Percentiles rank a stretch among this genome's conserved stretches.
phyloP scores from a whole-genome alignment of 768 basidiomycete species.

The Rhodotorula toruloides region DNA sequence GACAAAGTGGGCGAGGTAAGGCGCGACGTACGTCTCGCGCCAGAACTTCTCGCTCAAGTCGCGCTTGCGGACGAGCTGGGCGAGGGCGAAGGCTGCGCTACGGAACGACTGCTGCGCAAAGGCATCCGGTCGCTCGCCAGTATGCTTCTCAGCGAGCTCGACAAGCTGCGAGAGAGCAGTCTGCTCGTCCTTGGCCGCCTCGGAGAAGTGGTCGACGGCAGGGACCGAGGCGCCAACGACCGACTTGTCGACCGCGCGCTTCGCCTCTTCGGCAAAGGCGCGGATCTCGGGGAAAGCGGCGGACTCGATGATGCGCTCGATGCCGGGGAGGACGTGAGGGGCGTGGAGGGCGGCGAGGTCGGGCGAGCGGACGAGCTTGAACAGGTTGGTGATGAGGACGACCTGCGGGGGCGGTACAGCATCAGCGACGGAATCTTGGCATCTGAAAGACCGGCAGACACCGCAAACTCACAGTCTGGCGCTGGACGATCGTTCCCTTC shows the following conservation, averaged over 20 bases:
- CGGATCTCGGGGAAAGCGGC: slow-evolving; percentile 97
- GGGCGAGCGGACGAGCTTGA: slow-evolving; percentile 91
- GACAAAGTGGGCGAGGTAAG: slow-evolving; percentile 68
- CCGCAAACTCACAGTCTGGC: slow-evolving; percentile 57
- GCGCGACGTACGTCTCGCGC: slow-evolving; percentile 59
- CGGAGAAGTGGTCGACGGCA: slow-evolving; percentile 56
- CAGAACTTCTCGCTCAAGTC: slow-evolving; percentile 47
- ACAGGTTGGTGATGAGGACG: slow-evolving; percentile 89
- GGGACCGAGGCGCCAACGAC: slow-evolving; percentile 48
- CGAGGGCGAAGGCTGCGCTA: slow-evolving; percentile 68
- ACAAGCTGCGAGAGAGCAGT: slow-evolving; percentile 28
- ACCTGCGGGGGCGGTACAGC: slow-evolving; percentile 48
- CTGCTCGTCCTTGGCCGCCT: slow-evolving; percentile 39
- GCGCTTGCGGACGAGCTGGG: slow-evolving; percentile 62
- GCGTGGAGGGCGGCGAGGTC: slow-evolving; percentile 83
- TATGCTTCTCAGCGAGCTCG: slow-evolving; percentile 27
- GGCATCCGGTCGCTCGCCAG: slow-evolving; percentile 48
- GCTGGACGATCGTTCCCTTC: slow-evolving; percentile 91
- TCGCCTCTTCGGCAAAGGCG: slow-evolving; percentile 80
- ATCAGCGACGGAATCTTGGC: neutral
- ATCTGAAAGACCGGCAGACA: neutral
- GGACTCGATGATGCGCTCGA: slow-evolving; percentile 77
- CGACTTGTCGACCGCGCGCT: slow-evolving; percentile 58
- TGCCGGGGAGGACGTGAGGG: slow-evolving; percentile 78
- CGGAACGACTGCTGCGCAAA: slow-evolving; percentile 58